Evolutionary conservation across 345 rosid genomes (phyloP).

Genomic region (Aurinia saxatilis): DNA sequence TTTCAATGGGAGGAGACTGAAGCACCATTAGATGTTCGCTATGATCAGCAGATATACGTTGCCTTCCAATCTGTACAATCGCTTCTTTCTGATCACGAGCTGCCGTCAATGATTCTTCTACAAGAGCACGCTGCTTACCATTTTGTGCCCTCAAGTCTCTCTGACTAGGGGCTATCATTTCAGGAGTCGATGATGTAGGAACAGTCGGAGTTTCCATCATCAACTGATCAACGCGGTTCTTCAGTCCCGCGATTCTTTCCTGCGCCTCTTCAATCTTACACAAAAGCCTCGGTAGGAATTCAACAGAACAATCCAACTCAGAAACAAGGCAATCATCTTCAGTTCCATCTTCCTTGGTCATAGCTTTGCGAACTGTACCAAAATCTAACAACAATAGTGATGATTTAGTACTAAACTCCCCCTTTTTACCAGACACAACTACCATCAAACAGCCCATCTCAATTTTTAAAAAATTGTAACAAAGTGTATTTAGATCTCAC

Average conservation of each 20-base stretch:
- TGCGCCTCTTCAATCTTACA: slow-evolving; percentile 45
- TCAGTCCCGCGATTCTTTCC: slow-evolving; percentile 34
- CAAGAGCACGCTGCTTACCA: not conserved
- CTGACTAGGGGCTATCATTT: not conserved
- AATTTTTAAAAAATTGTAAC: not conserved
- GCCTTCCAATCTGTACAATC: slow-evolving; percentile 20
- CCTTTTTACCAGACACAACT: not conserved
- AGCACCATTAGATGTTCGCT: slow-evolving; percentile 19
- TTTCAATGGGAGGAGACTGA: slow-evolving; percentile 23
- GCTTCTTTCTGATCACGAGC: slow-evolving; percentile 10
- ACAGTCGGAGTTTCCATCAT: slow-evolving; percentile 37
- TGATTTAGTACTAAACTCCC: not conserved
- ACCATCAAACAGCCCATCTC: too few species aligned
- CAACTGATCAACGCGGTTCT: slow-evolving; percentile 50
- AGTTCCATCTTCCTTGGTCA: slow-evolving; percentile 28
- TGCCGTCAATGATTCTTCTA: slow-evolving; percentile 10
- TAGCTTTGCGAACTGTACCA: slow-evolving; percentile 31
- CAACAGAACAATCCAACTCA: slow-evolving; percentile 38
- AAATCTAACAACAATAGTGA: not conserved
- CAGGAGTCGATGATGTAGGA: too few species aligned
- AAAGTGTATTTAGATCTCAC: slow-evolving; percentile 3
- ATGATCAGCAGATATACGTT: slow-evolving; percentile 26
- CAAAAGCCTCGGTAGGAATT: slow-evolving; percentile 38
- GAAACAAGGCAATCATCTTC: slow-evolving; percentile 33
- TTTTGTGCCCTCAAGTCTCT: too few species aligned